phyloP scores from a whole-genome alignment of 1,284 basidiomycete species.

The Spongiforma sp. region DNA sequence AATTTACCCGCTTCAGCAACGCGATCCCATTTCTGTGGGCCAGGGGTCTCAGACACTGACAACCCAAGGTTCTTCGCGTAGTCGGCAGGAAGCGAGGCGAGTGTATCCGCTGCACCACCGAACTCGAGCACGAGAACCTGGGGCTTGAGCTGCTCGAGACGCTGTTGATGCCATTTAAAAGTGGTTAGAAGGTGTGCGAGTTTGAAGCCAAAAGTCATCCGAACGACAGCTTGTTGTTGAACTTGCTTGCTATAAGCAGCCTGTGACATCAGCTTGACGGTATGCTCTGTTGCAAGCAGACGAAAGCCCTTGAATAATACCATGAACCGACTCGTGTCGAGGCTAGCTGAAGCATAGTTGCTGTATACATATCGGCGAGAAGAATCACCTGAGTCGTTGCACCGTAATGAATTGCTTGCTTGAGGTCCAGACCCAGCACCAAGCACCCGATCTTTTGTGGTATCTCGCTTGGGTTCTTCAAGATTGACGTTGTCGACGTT shows the following conservation, averaged over 20 bases:
- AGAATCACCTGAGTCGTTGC: slow-evolving; percentile 48
- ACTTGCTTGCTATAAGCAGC: slow-evolving; percentile 51
- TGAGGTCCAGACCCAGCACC: slow-evolving; percentile 47
- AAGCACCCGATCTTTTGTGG: slow-evolving; percentile 49
- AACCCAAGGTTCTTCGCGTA: slow-evolving; percentile 40
- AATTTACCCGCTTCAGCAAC: slow-evolving; percentile 48
- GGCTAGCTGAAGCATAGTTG: slow-evolving; percentile 46
- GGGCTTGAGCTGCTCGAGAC: slow-evolving; percentile 41
- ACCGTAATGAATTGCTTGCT: slow-evolving; percentile 51
- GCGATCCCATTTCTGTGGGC: slow-evolving; percentile 50
- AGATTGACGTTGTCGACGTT: slow-evolving; percentile 43
- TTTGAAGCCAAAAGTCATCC: slow-evolving; percentile 52
- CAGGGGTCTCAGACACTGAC: slow-evolving; percentile 46
- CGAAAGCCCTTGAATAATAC: slow-evolving; percentile 37
- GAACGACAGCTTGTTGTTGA: slow-evolving; percentile 52
- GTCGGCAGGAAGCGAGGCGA: slow-evolving; percentile 46
- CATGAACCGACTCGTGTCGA: slow-evolving; percentile 40
- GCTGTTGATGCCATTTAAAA: slow-evolving; percentile 43
- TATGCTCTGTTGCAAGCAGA: slow-evolving; percentile 36
- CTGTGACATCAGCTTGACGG: slow-evolving; percentile 47
- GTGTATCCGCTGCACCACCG: slow-evolving; percentile 48
- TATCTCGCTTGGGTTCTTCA: slow-evolving; percentile 43
- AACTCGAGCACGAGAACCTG: slow-evolving; percentile 48
- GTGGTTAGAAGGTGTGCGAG: slow-evolving; percentile 48
- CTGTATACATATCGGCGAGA: slow-evolving; percentile 40